phyloP scores from a whole-genome alignment of 179 eudicot genomes.

The Carnegiea gigantea region DNA sequence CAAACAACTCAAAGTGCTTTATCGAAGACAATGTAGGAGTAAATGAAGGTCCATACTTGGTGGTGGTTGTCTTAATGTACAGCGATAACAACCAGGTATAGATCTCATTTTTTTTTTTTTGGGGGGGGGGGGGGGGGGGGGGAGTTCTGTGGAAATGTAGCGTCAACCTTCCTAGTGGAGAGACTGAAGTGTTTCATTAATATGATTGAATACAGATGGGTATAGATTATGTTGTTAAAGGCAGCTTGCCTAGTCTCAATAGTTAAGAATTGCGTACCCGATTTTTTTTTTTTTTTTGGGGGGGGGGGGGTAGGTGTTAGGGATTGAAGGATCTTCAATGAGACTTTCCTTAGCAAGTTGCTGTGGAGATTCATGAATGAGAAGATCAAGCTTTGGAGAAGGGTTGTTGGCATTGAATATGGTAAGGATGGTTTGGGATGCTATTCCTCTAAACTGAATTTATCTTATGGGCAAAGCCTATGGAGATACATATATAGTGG shows the following conservation, averaged over 20 bases:
- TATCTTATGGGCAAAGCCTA: no score
- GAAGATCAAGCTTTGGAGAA: no score
- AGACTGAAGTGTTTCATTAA: neutral
- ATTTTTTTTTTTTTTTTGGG: no score
- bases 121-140: neutral
- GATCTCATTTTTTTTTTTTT: neutral
- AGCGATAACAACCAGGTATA: neutral
- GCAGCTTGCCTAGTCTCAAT: neutral
- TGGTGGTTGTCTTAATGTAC: neutral
- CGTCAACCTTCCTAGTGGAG: neutral
- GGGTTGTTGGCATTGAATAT: no score
- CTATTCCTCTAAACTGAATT: no score
- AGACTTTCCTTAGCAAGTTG: no score
- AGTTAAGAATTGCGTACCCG: neutral
- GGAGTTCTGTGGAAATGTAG: neutral
- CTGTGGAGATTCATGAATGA: no score
- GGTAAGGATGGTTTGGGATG: no score
- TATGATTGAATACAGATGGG: neutral
- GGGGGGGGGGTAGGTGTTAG: no score
- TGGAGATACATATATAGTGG: no score
- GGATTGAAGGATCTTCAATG: no score
- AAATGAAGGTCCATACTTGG: neutral
- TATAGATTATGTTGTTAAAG: neutral
- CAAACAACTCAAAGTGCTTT: neutral
- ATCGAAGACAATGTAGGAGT: neutral